These are phyloP conservation scores for Saccharomycopsis selenospora DNA, from an alignment of 805 yeast species.

Conservation along the genomic window DNA sequence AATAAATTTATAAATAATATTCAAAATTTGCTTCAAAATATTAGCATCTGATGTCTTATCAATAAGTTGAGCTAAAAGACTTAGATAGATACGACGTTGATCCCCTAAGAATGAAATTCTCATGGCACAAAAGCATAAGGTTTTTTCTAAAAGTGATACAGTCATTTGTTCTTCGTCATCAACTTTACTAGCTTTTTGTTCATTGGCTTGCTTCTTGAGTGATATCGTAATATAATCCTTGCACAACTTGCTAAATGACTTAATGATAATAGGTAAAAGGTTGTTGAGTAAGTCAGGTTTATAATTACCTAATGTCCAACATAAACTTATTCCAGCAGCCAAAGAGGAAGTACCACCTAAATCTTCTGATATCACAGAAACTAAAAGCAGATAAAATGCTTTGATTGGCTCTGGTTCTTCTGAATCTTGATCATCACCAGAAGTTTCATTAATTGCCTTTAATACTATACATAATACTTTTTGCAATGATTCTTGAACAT, in stretches of 20 bases:
- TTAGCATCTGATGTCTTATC: constrained; percentile 79
- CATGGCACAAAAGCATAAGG: constrained; percentile 67
- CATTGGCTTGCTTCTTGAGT: constrained; percentile 35
- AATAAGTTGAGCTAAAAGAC: constrained; percentile 80
- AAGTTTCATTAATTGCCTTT: constrained; percentile 50
- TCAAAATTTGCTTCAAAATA: constrained; percentile 65
- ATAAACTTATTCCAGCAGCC: constrained; percentile 78
- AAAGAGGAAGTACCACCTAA: constrained; percentile 53
- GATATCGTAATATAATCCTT: constrained; percentile 71
- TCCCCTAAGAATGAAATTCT: constrained; percentile 87
- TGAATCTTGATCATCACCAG: constrained; percentile 37
- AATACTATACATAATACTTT: constrained; percentile 65
- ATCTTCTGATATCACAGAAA: constrained; percentile 71
- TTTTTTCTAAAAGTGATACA: constrained; percentile 64
- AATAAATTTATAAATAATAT: constrained; percentile 81
- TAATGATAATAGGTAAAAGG: constrained; percentile 68
- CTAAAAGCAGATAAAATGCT: constrained; percentile 52
- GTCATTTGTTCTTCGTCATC: constrained; percentile 73
- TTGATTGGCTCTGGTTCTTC: constrained; percentile 48
- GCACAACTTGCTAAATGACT: constrained; percentile 82
- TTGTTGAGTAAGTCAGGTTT: constrained; percentile 70
- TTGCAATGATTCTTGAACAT: constrained; percentile 77
- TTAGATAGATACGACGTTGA: constrained; percentile 81
- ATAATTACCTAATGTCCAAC: constrained; percentile 77
- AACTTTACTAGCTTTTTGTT: constrained; percentile 30